Evolutionary conservation across 2,329 filamentous ascomycete genomes (phyloP), one percentile per base, ranked within the genome.

Genomic region (Orbilia quercus): DNA sequence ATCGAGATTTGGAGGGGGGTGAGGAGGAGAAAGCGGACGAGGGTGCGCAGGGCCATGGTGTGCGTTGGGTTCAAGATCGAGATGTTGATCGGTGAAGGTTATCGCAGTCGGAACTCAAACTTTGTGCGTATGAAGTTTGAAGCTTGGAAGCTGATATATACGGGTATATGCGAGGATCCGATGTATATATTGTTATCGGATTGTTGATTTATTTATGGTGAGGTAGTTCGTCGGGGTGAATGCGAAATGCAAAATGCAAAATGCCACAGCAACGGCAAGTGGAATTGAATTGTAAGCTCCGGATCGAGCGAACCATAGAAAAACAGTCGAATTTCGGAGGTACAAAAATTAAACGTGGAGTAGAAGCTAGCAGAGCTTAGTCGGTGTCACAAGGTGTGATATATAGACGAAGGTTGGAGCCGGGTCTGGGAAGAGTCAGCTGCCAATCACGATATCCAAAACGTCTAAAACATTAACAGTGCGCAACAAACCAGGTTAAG

Each of bases 1-100:
- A 73, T 50, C 25, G 69, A 31, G 60, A 73, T 53, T 57, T 73
- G 60, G 28, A 73, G n/a, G 40, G 69, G 69, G 28, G 69, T 73
- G 23, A 72, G 36, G 45, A 73, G 60, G 53, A 65, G 45, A 54
- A 53, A 54, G 54, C 60, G 69, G 47, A 66, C 7, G 60, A 65
- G 34, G 60, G 38, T 4, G 38, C 60, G 69, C 20, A 73, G 7
- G 2, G 69, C 69, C 69, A 73, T 73, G n/a, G n/a, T n/a, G n/a
- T 44, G n/a, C 42, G 28, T 9, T 31, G 28, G 28, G 20, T 31
- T 5, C 7, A 2, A 18, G 11, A 20, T 48, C 40, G 28, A 40
- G 5, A 16, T 9, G 18, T 22, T 44, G 7, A 23, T 16, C n/a
- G n/a, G n/a, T n/a, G n/a, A n/a, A n/a, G n/a, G 14, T 50, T 40